These are phyloP conservation scores for Penicillium paneum DNA, from an alignment of 2,329 filamentous ascomycete species.

Conservation along the genomic window DNA sequence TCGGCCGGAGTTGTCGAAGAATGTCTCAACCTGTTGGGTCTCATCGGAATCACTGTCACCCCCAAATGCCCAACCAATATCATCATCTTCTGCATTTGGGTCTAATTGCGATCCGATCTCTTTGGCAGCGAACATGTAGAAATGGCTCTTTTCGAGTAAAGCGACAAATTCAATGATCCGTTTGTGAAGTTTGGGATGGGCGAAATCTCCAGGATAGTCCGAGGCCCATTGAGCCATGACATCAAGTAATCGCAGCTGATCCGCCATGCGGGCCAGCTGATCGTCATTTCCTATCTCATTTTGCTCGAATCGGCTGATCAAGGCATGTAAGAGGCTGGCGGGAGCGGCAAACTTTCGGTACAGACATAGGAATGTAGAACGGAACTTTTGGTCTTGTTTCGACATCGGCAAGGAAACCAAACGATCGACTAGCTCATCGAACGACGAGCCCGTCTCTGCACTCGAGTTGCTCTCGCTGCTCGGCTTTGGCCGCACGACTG, in stretches of 20 bases:
- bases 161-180: constrained; percentile 72
- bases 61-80: constrained; percentile 80
- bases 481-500: constrained; percentile 31
- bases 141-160: constrained; percentile 70
- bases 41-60: constrained; percentile 62
- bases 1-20: constrained; percentile 41
- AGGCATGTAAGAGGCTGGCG: constrained; percentile 69
- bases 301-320: constrained; percentile 61
- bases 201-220: constrained; percentile 89
- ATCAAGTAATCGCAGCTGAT: constrained; percentile 78
- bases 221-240: constrained; percentile 86
- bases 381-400: constrained; percentile 84
- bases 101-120: constrained; percentile 81
- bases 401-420: constrained; percentile 77
- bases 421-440: constrained; percentile 78
- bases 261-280: constrained; percentile 72
- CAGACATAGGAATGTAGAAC: constrained; percentile 81
- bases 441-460: constrained; percentile 40
- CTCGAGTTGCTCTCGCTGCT: constrained; percentile 32
- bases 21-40: constrained; percentile 41
- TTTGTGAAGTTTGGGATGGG: constrained; percentile 68
- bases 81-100: constrained; percentile 77
- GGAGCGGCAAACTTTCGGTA: constrained; percentile 93
- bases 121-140: constrained; percentile 79
- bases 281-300: constrained; percentile 71